Percentiles rank a stretch among this genome's conserved stretches.
Conservation (phyloP, 345 rosid genomes). For the Lepidium aucheri region DNA sequence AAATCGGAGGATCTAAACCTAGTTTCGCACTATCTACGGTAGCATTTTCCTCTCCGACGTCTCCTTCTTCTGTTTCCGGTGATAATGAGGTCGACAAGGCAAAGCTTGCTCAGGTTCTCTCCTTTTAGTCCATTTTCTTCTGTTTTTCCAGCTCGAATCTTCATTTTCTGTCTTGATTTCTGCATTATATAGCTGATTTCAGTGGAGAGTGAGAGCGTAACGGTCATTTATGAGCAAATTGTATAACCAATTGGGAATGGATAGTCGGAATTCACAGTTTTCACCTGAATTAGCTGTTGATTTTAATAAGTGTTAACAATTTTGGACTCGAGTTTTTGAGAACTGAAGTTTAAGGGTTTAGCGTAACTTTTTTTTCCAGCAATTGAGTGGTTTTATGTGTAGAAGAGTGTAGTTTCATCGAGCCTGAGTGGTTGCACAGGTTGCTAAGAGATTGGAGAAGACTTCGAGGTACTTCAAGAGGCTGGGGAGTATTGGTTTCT, state of each 20-base stretch:
- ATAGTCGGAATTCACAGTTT: not conserved
- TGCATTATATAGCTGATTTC: not conserved
- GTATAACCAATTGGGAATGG: not conserved
- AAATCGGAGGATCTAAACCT: constrained; percentile 25
- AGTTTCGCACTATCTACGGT: constrained; percentile 12
- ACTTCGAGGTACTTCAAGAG: constrained; percentile 91
- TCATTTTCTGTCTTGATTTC: not conserved
- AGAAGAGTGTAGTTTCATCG: not conserved
- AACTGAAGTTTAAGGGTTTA: not conserved
- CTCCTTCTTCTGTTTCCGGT: constrained; percentile 34
- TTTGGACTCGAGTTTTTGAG: not conserved
- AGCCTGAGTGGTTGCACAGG: constrained; percentile 37
- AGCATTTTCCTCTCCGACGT: constrained; percentile 27
- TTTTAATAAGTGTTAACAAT: not conserved
- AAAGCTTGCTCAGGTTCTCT: constrained; percentile 65
- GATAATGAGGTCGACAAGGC: constrained; percentile 50
- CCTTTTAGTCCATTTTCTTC: not conserved
- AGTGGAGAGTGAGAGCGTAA: not conserved
- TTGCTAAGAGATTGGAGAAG: constrained; percentile 80
- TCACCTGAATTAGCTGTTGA: not conserved
- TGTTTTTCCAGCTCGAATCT: not conserved
- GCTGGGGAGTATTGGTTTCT: constrained; percentile 82
- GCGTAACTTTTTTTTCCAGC: not conserved
- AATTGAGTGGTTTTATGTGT: not conserved
- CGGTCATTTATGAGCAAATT: not conserved